Evolutionary conservation across 2,329 filamentous ascomycete species (phyloP).

Genomic region (Coleophoma eucalyptorum): DNA sequence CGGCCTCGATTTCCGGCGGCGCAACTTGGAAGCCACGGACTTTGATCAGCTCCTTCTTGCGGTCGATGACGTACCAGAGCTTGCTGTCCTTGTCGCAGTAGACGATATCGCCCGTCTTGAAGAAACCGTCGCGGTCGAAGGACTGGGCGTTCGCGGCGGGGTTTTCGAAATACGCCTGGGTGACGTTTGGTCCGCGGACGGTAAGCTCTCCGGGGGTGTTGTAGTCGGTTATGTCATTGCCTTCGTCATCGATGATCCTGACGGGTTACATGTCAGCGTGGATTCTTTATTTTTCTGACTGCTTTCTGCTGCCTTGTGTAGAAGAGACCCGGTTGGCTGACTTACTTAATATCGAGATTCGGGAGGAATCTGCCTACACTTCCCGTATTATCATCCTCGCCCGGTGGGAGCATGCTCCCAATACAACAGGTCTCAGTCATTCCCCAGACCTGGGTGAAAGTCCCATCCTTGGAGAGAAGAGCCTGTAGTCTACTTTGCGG

Average conservation of each 20-base stretch:
- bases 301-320: not conserved
- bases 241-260: conserved; percentile 21
- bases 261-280: not conserved
- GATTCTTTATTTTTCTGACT: not conserved
- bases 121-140: conserved; percentile 64
- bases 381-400: conserved; percentile 49
- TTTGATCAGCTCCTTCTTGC: conserved; percentile 60
- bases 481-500: conserved; percentile 35
- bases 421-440: conserved; percentile 42
- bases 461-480: conserved; percentile 35
- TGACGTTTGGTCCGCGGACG: conserved; percentile 67
- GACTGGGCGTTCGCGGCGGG: conserved; percentile 14
- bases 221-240: conserved; percentile 19
- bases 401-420: conserved; percentile 14
- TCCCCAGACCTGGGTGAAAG: conserved; percentile 46
- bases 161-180: conserved; percentile 70
- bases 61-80: conserved; percentile 64
- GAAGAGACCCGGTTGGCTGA: not conserved
- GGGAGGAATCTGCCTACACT: conserved; percentile 42
- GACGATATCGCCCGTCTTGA: conserved; percentile 69
- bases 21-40: conserved; percentile 39
- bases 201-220: conserved; percentile 47
- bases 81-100: conserved; percentile 64
- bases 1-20: conserved; percentile 36
- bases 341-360: conserved; percentile 29